Evolutionary conservation across 805 yeast species (phyloP).

Genomic region (Kuraishia floccosa): DNA sequence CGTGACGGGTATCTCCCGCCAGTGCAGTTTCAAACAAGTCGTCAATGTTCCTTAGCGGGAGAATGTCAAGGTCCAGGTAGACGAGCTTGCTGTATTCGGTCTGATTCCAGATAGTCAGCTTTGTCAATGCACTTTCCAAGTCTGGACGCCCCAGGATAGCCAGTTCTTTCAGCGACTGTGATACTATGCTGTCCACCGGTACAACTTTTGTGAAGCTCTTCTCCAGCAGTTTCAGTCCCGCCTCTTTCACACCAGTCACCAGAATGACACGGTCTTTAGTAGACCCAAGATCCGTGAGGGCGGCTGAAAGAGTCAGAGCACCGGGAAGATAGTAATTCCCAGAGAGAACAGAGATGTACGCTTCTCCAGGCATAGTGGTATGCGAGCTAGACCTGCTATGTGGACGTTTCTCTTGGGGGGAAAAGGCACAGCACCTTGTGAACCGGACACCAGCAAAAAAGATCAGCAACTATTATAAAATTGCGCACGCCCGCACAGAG

Average conservation of each 20-base stretch:
- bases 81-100: conserved; percentile 31
- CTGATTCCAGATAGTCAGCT: conserved; percentile 42
- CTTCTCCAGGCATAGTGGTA: conserved; percentile 2
- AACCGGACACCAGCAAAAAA: no score
- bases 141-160: conserved; percentile 14
- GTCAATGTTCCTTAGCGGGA: conserved; percentile 28
- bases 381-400: neutral
- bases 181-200: conserved; percentile 10
- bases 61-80: conserved; percentile 57
- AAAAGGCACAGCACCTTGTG: no score
- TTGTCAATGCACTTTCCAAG: conserved; percentile 30
- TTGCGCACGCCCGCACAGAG: no score
- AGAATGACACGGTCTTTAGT: conserved; percentile 3
- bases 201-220: conserved; percentile 8
- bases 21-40: conserved; percentile 11
- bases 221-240: conserved; percentile 5
- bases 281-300: conserved; percentile 6
- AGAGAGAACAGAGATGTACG: conserved; percentile 21
- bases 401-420: no score
- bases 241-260: conserved; percentile 7
- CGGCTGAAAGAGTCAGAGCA: conserved; percentile 16
- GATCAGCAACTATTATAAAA: no score
- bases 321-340: conserved; percentile 25
- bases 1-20: conserved; percentile 8
- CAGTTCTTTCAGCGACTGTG: conserved; percentile 1